phyloP scores from a whole-genome alignment of 768 basidiomycete genomes.

The Termitomyces sp. region DNA sequence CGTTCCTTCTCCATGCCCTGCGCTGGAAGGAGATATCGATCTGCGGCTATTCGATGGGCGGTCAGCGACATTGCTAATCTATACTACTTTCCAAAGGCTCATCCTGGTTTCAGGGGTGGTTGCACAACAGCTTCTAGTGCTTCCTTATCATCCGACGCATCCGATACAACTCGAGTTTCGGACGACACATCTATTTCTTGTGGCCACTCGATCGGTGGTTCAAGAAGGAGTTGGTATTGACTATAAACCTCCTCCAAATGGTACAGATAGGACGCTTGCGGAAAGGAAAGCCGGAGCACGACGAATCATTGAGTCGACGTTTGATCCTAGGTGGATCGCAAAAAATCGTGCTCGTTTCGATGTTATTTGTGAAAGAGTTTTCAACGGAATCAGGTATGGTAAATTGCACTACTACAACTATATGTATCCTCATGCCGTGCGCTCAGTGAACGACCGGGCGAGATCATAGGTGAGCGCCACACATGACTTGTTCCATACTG shows the following conservation, averaged over 20 bases:
- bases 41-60: conserved; percentile 53
- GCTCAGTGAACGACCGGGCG: conserved; percentile 21
- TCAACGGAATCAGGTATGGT: conserved; percentile 15
- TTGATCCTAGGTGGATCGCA: conserved; percentile 27
- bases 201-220: conserved; percentile 30
- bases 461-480: conserved; percentile 21
- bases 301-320: conserved; percentile 18
- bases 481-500: background rate
- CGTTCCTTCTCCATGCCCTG: conserved; percentile 32
- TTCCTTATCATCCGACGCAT: conserved; percentile 32
- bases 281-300: conserved; percentile 23
- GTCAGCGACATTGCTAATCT: conserved; percentile 23
- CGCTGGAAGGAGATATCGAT: conserved; percentile 40
- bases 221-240: conserved; percentile 18
- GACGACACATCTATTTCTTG: conserved; percentile 38
- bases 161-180: conserved; percentile 35
- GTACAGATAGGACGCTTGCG: conserved; percentile 20
- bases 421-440: background rate
- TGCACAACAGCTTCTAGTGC: conserved; percentile 40
- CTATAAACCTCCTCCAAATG: conserved; percentile 19
- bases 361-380: conserved; percentile 17
- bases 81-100: background rate
- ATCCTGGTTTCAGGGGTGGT: conserved; percentile 29
- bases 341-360: conserved; percentile 21
- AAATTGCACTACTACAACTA: background rate